Evolutionary conservation across 108 stramenopile species (phyloP).

Genomic region (Skeletonema marinoi): DNA sequence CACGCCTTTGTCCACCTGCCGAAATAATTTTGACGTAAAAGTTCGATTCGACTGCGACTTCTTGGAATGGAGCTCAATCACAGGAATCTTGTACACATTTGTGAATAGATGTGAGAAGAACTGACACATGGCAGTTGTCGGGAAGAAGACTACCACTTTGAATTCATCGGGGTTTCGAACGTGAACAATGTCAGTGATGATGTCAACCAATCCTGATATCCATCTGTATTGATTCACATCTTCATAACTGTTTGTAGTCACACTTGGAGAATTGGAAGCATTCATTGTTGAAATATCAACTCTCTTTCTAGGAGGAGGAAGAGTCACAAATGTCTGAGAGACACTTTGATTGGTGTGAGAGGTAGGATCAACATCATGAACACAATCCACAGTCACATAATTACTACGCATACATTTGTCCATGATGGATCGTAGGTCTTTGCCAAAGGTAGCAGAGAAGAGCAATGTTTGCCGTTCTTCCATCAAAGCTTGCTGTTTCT

Average conservation of each 20-base stretch:
- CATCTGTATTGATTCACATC: slow-evolving; percentile 17
- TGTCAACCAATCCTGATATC: slow-evolving; percentile 45
- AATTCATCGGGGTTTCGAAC: slow-evolving; percentile 79
- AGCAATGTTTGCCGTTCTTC: slow-evolving; percentile 69
- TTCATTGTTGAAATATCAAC: slow-evolving; percentile 79
- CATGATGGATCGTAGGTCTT: slow-evolving; percentile 59
- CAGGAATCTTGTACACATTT: slow-evolving; percentile 52
- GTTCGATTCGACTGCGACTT: slow-evolving; percentile 73
- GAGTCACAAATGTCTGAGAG: slow-evolving; percentile 42
- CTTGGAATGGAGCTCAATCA: slow-evolving; percentile 82
- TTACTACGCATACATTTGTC: slow-evolving; percentile 49
- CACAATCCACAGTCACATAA: slow-evolving; percentile 48
- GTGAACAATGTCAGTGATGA: slow-evolving; percentile 44
- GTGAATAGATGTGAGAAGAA: slow-evolving; percentile 75
- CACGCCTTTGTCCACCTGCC: slow-evolving; percentile 40
- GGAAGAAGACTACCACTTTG: slow-evolving; percentile 85
- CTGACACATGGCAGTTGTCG: slow-evolving; percentile 68
- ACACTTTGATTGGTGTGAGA: slow-evolving; percentile 40
- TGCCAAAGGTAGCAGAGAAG: slow-evolving; percentile 84
- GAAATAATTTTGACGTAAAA: slow-evolving; percentile 59
- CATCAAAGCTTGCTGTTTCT: not conserved
- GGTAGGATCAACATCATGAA: slow-evolving; percentile 46
- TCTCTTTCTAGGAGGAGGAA: slow-evolving; percentile 11
- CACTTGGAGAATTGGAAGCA: slow-evolving; percentile 93
- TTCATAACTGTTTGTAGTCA: slow-evolving; percentile 43